These are phyloP conservation scores for Onygenales sp. DNA, from an alignment of 2,329 filamentous ascomycete genomes.

Conservation along the genomic window DNA sequence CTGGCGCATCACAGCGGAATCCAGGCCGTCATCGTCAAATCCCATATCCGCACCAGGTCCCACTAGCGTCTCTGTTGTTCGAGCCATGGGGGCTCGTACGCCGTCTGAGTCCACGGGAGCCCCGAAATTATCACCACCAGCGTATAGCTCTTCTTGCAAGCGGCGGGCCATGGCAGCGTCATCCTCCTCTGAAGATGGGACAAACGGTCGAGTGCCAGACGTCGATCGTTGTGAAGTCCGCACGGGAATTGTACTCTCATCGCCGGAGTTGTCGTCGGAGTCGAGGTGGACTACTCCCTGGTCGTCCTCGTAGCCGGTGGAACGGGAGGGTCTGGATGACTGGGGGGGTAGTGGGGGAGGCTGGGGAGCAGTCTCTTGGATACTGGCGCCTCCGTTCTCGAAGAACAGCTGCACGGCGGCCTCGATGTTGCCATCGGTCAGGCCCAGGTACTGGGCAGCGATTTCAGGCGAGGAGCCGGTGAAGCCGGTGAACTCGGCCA, in stretches of 20 bases:
- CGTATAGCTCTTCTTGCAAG: conserved; percentile 86
- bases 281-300: conserved; percentile 63
- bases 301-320: conserved; percentile 42
- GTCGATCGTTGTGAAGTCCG: conserved; percentile 17
- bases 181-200: conserved; percentile 59
- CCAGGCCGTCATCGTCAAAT: conserved; percentile 47
- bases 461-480: conserved; percentile 65
- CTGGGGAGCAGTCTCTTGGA: conserved; percentile 37
- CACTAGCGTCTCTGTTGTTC: conserved; percentile 84
- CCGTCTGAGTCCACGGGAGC: conserved; percentile 44
- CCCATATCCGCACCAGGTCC: conserved; percentile 51
- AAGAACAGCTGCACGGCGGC: conserved; percentile 86
- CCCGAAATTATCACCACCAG: conserved; percentile 37
- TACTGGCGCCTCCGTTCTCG: conserved; percentile 62
- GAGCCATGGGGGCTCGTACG: conserved; percentile 80
- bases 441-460: conserved; percentile 71
- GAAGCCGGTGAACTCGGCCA: conserved; percentile 71
- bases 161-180: conserved; percentile 89
- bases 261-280: conserved; percentile 59
- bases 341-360: conserved; percentile 18
- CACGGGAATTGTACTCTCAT: conserved; percentile 30
- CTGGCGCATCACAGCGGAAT: conserved; percentile 56
- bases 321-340: conserved; percentile 27
- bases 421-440: conserved; percentile 75
- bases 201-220: conserved; percentile 17